Conservation (phyloP, 2,329 filamentous ascomycete species). For the Epicoccum sorghinum region DNA sequence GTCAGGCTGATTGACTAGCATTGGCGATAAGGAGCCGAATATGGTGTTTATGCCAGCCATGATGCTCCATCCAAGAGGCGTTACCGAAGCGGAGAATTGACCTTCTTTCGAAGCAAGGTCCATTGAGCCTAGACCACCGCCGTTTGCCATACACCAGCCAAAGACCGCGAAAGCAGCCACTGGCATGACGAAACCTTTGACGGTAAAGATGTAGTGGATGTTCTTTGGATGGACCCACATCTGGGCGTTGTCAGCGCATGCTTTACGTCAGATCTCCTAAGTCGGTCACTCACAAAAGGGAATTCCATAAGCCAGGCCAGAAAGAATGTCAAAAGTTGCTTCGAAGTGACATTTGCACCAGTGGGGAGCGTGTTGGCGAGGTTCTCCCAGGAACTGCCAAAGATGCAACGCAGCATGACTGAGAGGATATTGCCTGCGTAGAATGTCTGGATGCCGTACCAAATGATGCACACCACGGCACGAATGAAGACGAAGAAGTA, state of each 20-base stretch:
- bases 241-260: background rate
- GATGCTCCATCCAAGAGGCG: constrained; percentile 45
- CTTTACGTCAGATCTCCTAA: background rate
- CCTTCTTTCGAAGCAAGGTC: constrained; percentile 18
- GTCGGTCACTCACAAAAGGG: constrained; percentile 27
- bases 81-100: constrained; percentile 14
- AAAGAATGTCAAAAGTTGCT: constrained; percentile 43
- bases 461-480: constrained; percentile 47
- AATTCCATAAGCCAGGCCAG: constrained; percentile 40
- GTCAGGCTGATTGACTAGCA: constrained; percentile 52
- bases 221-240: constrained; percentile 43
- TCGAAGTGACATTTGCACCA: constrained; percentile 40
- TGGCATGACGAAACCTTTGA: constrained; percentile 42
- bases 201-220: constrained; percentile 33
- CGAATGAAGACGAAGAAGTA: constrained; percentile 50
- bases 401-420: constrained; percentile 49
- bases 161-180: constrained; percentile 44
- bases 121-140: constrained; percentile 33
- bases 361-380: constrained; percentile 36
- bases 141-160: constrained; percentile 45
- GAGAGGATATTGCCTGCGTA: constrained; percentile 41
- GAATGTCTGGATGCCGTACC: constrained; percentile 43
- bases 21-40: constrained; percentile 49
- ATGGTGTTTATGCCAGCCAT: constrained; percentile 53
- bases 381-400: constrained; percentile 47